Percentiles rank a stretch among this genome's conserved stretches.
Conservation (phyloP, 108 stramenopile species). For the Nannochloropsis salina region DNA sequence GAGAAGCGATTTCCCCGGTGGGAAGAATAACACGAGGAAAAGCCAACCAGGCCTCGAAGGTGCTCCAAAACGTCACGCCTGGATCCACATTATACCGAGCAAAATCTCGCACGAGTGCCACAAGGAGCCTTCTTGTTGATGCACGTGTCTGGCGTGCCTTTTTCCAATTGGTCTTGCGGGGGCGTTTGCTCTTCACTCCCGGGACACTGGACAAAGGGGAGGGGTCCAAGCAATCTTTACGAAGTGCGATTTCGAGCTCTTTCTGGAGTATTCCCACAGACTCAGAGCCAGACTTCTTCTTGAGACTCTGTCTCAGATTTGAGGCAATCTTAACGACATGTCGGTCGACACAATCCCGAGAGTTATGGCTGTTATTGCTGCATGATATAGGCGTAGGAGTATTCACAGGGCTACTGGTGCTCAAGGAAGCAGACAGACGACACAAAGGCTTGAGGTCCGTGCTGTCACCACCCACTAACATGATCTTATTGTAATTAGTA, state of each 20-base stretch:
- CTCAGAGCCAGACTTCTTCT: background rate
- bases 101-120: background rate
- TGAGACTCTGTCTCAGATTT: background rate
- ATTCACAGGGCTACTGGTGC: too few species aligned
- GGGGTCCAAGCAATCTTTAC: background rate
- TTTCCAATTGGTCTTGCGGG: background rate
- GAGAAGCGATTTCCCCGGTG: background rate
- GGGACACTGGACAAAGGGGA: background rate
- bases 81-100: conserved; percentile 1
- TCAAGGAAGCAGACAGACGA: too few species aligned
- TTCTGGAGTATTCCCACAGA: background rate
- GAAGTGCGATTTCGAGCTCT: background rate
- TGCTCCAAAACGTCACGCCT: background rate
- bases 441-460: too few species aligned
- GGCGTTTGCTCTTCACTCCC: background rate
- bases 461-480: too few species aligned
- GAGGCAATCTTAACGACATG: background rate
- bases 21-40: background rate
- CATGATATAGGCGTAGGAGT: too few species aligned
- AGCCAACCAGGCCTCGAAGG: background rate
- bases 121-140: background rate
- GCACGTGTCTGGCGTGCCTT: background rate
- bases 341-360: background rate
- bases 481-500: too few species aligned
- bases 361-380: too few species aligned